These are phyloP conservation scores for Sugiyamaella marilandica DNA, from an alignment of 805 yeast species.

Conservation along the genomic window DNA sequence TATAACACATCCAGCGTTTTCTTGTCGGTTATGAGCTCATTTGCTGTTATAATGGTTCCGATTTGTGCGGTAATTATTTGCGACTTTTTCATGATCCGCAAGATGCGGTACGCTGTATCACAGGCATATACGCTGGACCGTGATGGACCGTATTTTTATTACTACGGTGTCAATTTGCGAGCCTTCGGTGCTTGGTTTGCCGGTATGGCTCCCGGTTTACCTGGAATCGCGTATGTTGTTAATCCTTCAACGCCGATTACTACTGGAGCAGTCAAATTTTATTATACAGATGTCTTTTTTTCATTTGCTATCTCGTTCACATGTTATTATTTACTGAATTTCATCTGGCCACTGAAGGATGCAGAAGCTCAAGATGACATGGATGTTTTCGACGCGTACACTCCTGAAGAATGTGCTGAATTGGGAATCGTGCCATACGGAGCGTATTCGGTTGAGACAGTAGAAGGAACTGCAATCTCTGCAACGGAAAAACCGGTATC, in stretches of 20 bases:
- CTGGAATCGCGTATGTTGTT: slow-evolving; percentile 22
- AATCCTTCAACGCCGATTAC: slow-evolving; percentile 44
- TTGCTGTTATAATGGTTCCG: slow-evolving; percentile 39
- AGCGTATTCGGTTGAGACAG: neutral
- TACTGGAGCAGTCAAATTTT: slow-evolving; percentile 37
- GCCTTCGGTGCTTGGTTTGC: slow-evolving; percentile 36
- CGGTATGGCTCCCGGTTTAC: slow-evolving; percentile 27
- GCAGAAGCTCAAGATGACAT: slow-evolving; percentile 33
- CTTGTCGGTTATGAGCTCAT: slow-evolving; percentile 35
- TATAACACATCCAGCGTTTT: slow-evolving; percentile 36
- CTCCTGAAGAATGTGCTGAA: slow-evolving; percentile 24
- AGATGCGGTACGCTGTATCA: slow-evolving; percentile 36
- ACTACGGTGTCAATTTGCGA: slow-evolving; percentile 42
- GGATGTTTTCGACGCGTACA: slow-evolving; percentile 31
- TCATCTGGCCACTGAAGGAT: slow-evolving; percentile 36
- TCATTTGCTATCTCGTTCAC: slow-evolving; percentile 20
- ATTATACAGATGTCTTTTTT: neutral
- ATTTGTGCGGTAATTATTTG: slow-evolving; percentile 35
- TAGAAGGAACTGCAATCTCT: neutral
- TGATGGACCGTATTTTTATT: slow-evolving; percentile 31
- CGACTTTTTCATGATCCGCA: slow-evolving; percentile 40
- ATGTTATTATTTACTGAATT: slow-evolving; percentile 34
- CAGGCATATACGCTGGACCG: slow-evolving; percentile 37
- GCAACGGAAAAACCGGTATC: neutral
- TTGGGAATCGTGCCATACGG: slow-evolving; percentile 8